Base-by-base conservation (phyloP, 2,329 filamentous ascomycete species). In the Sporothrix schenckii region DNA sequence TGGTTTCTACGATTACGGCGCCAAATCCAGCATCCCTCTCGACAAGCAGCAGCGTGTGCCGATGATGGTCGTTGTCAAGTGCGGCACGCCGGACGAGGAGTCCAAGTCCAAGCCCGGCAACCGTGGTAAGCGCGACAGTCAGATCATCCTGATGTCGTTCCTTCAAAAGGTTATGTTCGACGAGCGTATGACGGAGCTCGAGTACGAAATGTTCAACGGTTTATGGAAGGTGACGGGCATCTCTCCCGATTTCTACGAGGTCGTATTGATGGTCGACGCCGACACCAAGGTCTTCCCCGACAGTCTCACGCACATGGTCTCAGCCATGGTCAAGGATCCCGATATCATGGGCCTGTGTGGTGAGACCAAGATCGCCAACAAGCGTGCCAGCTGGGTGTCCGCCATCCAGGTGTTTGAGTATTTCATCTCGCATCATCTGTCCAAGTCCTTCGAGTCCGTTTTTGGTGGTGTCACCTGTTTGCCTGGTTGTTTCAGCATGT, bases 91-190 rank as follows among this genome's bases (percentile, higher is more conserved):
- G 1, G 92, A 93, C 69, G 95, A 99, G 82, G 86, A 88, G 44
- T 84, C 81, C 53, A 91, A 91, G 76, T 86, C 91, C 70, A 99
- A 99, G 82, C 93, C 96, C 14, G 95, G 95, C 76, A 99, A 99
- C 82, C 89, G 95, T 81, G 96, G 95, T 81, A 99, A 99, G 86
- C 92, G 95, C 79, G 95, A 99, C 85, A 97, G 93, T 83, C 95
- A 99, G 80, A 97, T 99, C 77, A 95, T 99, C 76, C 86, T 99
- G 75, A 99, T 99, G 95, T 97, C 94, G 5, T 99, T 99, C 86
- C 83, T 99, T 75, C 95, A 99, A 79, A 99, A 99, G 83, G 95
- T 99, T 78, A 99, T 99, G 95, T 99, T 99, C 77, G 95, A 99
- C 79, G 96, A 99, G 82, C 92, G 95, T 73, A 99, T 99, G 95